Base-by-base conservation (phyloP, 768 basidiomycete species). In the Lenzites betulinus region DNA sequence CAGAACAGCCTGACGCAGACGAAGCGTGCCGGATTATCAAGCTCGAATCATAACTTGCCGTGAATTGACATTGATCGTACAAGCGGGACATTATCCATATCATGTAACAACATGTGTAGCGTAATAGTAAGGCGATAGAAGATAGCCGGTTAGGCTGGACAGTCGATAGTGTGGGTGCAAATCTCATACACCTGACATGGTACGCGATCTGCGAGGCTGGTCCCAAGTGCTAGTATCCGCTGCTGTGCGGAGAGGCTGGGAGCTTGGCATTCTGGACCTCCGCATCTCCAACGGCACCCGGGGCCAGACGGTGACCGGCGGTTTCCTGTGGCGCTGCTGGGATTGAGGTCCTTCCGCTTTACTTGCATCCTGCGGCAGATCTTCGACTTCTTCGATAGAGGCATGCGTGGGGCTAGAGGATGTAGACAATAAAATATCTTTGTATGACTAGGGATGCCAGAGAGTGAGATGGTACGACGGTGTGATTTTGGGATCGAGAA, bases 231-330 rank as follows among this genome's bases (percentile, higher is more conserved):
- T 26, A 11, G 4, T 30, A 13, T 2, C 26, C 18, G 56, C n/a
- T 30, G 51, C 25, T 23, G 26, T 42, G 1, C 28, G 22, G n/a
- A 46, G 11, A 23, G 48, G 56, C 26, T 51, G 56, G 2, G 16
- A 26, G 38, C 48, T 58, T 12, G 48, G 48, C 39, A 35, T 51
- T 23, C 56, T 58, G 13, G 38, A 26, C 48, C 56, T 49, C 18
- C 48, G 56, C 1, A 15, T 11, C 7, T 50, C 56, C 9, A 18
- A 7, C 8, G 47, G 25, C 2, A 35, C 16, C 11, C 48, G 41
- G 22, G 56, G 56, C 39, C 48, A 43, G 3, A 58, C 41, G 1
- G 48, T 58, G 5, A 50, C 30, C 5, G 48, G 48, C 22, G 56
- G 56, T 3, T 50, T 30, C 20, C 33, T 43, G 1, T 38, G 28